phyloP scores from a whole-genome alignment of 495 filamentous ascomycete genomes.

The Margaritispora aquatica region DNA sequence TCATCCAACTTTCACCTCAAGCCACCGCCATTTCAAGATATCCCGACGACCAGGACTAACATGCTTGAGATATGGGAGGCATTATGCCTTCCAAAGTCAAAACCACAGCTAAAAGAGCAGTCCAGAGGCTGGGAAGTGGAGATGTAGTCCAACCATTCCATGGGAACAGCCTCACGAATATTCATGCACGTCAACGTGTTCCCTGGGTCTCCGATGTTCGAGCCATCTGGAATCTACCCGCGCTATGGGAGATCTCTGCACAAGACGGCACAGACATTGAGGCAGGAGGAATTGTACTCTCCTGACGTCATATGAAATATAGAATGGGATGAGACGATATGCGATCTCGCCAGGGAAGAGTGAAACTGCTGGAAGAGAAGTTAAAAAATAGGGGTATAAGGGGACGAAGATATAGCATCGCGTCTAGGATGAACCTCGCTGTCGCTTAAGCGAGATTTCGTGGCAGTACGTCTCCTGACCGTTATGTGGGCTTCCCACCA shows the following conservation, averaged over 20 bases:
- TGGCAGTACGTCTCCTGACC: background rate
- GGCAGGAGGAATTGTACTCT: background rate
- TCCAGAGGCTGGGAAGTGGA: slow-evolving; percentile 1
- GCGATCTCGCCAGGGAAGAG: background rate
- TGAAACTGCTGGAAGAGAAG: background rate
- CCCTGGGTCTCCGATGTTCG: background rate
- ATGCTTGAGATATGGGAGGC: slow-evolving; percentile 2
- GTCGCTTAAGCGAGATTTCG: slow-evolving; percentile 6
- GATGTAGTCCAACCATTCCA: background rate
- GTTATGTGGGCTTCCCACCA: background rate
- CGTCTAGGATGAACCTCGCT: slow-evolving; percentile 11
- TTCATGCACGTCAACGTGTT: slow-evolving; percentile 12
- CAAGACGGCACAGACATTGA: background rate
- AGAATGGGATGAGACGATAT: slow-evolving; percentile 12
- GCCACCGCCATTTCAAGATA: background rate
- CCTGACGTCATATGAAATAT: slow-evolving; percentile 7
- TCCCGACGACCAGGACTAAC: slow-evolving; percentile 4
- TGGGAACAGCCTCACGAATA: slow-evolving; percentile 8
- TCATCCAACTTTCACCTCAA: slow-evolving; percentile 9
- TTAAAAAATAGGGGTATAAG: slow-evolving; percentile 1
- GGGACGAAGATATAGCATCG: background rate
- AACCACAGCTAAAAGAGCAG: background rate
- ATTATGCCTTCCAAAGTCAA: background rate
- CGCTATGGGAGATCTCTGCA: background rate
- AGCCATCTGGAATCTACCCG: background rate